phyloP scores from a whole-genome alignment of 2,329 filamentous ascomycete genomes.

The Curvularia sp. region DNA sequence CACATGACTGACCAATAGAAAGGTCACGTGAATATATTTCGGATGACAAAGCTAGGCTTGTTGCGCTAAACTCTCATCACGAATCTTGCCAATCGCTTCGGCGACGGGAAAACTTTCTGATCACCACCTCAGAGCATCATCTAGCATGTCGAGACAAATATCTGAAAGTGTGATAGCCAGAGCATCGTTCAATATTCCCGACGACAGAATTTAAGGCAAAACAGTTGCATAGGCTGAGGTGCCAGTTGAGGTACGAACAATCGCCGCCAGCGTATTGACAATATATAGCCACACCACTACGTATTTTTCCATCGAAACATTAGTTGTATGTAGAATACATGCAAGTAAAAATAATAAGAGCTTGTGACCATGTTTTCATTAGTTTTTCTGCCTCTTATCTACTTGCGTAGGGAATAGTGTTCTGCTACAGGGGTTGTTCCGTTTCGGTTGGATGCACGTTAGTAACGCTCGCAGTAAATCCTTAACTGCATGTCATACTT shows the following conservation, averaged over 20 bases:
- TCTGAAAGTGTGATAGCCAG: neutral
- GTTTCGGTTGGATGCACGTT: neutral
- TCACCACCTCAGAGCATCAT: neutral
- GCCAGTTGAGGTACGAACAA: neutral
- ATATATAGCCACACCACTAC: too few relatives aligned
- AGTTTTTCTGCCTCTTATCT: too few relatives aligned
- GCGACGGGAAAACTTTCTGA: conserved; percentile 1
- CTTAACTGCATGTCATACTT: too few relatives aligned
- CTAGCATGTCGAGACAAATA: neutral
- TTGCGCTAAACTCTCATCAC: conserved; percentile 1
- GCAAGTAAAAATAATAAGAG: too few relatives aligned
- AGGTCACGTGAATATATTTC: neutral
- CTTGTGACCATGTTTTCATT: too few relatives aligned
- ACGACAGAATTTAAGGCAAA: neutral
- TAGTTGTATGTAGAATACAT: too few relatives aligned
- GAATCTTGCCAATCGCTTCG: neutral
- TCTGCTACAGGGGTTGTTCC: neutral
- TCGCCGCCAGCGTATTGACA: too few relatives aligned
- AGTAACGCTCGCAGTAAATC: too few relatives aligned
- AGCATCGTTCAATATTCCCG: neutral
- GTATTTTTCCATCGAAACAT: too few relatives aligned
- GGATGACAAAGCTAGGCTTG: conserved; percentile 7
- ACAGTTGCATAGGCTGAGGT: neutral
- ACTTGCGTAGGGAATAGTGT: neutral
- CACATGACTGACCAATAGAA: neutral